phyloP scores from a whole-genome alignment of 148 eudicot species.

The Rhododendron henanense region DNA sequence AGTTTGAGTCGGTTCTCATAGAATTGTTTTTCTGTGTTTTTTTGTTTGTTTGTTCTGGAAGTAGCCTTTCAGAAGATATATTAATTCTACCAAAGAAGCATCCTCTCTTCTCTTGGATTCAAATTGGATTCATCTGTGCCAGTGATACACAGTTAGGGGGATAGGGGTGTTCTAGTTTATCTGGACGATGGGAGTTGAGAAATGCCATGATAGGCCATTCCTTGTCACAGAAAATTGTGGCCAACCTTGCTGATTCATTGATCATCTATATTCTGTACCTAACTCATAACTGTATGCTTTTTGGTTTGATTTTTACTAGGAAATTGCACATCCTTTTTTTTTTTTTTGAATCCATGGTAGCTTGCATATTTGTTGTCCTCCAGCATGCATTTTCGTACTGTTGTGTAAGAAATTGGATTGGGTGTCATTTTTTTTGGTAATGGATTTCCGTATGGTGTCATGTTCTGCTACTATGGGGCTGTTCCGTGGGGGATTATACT shows the following conservation, averaged over 20 bases:
- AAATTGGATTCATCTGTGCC: slow-evolving; percentile 40
- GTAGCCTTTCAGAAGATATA: background rate
- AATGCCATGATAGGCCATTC: slow-evolving; percentile 40
- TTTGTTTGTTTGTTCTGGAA: background rate
- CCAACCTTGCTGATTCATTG: slow-evolving; percentile 30
- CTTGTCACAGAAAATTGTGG: slow-evolving; percentile 30
- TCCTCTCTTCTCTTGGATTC: background rate
- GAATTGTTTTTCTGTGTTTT: background rate
- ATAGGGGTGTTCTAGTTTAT: slow-evolving; percentile 35
- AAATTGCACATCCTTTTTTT: too few relatives aligned
- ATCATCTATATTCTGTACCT: slow-evolving; percentile 17
- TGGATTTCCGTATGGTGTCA: too few relatives aligned
- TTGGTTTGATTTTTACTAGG: too few relatives aligned
- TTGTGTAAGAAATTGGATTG: too few relatives aligned
- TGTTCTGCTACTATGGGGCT: too few relatives aligned
- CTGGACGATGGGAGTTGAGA: slow-evolving; percentile 35
- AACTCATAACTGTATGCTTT: too few relatives aligned
- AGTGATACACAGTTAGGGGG: slow-evolving; percentile 33
- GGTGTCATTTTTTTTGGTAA: too few relatives aligned
- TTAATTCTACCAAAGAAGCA: background rate
- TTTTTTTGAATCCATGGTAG: too few relatives aligned
- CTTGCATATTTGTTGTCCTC: too few relatives aligned
- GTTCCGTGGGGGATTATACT: too few relatives aligned
- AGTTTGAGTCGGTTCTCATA: background rate
- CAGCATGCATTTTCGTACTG: too few relatives aligned